Evolutionary conservation across 257 asterid genomes (phyloP).

Genomic region (Nicotiana obtusifolia): DNA sequence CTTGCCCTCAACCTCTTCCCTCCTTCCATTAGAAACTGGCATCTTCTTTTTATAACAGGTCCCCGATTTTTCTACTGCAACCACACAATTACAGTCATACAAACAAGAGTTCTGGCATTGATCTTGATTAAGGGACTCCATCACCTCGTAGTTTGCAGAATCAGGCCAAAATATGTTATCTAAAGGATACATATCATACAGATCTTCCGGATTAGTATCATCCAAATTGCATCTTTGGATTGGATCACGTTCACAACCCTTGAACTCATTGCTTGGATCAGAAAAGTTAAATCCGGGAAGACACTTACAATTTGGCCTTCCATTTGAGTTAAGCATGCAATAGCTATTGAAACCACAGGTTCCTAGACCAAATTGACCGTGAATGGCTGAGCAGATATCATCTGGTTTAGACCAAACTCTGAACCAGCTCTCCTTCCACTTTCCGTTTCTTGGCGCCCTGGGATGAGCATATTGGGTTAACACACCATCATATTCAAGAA

Average conservation of each 20-base stretch:
- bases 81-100: conserved; percentile 47
- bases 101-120: conserved; percentile 31
- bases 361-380: conserved; percentile 13
- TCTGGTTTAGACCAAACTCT: conserved; percentile 8
- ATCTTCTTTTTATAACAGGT: conserved; percentile 22
- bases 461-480: conserved; percentile 10
- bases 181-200: conserved; percentile 3
- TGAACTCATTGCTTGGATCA: conserved; percentile 21
- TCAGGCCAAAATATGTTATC: conserved; percentile 27
- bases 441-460: not conserved
- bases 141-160: conserved; percentile 2
- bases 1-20: conserved; percentile 15
- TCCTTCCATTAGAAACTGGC: conserved; percentile 16
- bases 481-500: conserved; percentile 9
- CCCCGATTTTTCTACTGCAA: conserved; percentile 40
- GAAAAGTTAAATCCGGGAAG: conserved; percentile 37
- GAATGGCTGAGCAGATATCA: conserved; percentile 28
- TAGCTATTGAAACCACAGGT: conserved; percentile 41
- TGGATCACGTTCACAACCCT: conserved; percentile 27
- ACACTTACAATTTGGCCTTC: conserved; percentile 18
- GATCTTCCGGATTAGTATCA: not conserved
- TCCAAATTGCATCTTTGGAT: conserved; percentile 12
- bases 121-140: conserved; percentile 9
- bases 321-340: conserved; percentile 20
- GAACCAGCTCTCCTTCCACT: conserved; percentile 21